Conservation (phyloP, 805 yeast species). For the Ogataea allantospora region DNA sequence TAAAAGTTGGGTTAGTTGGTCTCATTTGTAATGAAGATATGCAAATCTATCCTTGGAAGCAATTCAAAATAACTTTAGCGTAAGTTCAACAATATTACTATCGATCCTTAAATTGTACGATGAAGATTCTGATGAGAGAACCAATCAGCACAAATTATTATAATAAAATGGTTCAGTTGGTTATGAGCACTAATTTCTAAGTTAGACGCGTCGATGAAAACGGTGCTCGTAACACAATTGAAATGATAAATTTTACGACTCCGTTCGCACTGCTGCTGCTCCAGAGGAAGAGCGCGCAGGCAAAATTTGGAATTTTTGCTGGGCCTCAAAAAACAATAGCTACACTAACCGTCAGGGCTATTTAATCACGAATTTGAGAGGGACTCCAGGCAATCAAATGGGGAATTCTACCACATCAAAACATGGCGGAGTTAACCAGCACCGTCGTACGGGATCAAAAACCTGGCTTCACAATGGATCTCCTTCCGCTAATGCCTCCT, state of each 20-base stretch:
- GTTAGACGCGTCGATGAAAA: constrained; percentile 1
- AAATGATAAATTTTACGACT: too few species aligned
- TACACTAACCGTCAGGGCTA: too few species aligned
- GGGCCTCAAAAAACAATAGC: too few species aligned
- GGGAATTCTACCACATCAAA: constrained; percentile 1
- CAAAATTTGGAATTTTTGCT: background rate
- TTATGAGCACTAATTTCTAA: constrained; percentile 4
- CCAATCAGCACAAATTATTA: constrained; percentile 9
- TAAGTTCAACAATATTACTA: too few species aligned
- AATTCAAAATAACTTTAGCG: background rate
- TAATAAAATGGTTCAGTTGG: background rate
- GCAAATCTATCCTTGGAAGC: background rate
- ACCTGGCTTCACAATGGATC: constrained; percentile 15
- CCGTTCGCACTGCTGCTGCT: too few species aligned
- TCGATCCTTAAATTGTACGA: background rate
- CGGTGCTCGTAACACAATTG: constrained; percentile 5
- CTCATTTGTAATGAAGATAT: constrained; percentile 37
- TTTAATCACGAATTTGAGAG: constrained; percentile 6
- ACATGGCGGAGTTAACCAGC: constrained; percentile 9
- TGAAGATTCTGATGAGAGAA: background rate
- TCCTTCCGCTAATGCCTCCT: background rate
- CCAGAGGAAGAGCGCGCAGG: constrained; percentile 1
- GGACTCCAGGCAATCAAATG: constrained; percentile 4
- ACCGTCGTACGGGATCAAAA: constrained; percentile 29
- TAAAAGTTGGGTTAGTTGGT: constrained; percentile 45